Percentiles rank a stretch among this genome's conserved stretches.
These are phyloP conservation scores for Curvularia sp. DNA, from an alignment of 2,329 filamentous ascomycete species.

Conservation along the genomic window DNA sequence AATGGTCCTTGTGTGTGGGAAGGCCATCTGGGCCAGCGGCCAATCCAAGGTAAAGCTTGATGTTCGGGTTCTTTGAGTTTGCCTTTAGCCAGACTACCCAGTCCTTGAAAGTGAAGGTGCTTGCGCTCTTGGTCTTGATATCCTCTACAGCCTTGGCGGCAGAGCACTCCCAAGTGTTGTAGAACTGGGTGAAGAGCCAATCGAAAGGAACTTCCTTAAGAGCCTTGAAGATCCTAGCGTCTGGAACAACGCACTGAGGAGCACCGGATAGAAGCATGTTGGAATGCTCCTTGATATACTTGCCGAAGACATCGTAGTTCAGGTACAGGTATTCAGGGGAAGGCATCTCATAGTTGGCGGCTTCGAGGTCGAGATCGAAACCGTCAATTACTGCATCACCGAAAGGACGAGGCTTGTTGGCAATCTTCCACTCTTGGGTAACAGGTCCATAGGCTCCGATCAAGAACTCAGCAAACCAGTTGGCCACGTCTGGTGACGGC, in stretches of 20 bases:
- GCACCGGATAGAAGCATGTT: constrained; percentile 61
- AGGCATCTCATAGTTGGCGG: constrained; percentile 27
- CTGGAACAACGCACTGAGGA: constrained; percentile 61
- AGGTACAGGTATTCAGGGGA: constrained; percentile 37
- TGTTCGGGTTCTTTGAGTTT: constrained; percentile 50
- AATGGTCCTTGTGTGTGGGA: constrained; percentile 46
- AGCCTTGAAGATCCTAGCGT: constrained; percentile 55
- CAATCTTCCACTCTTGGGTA: constrained; percentile 39
- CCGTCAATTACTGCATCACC: constrained; percentile 58
- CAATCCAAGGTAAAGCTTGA: constrained; percentile 64
- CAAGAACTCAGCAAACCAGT: constrained; percentile 59
- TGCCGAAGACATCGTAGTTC: constrained; percentile 59
- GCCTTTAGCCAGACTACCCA: constrained; percentile 53
- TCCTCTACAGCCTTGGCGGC: constrained; percentile 52
- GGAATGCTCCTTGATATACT: constrained; percentile 53
- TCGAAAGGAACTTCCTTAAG: constrained; percentile 58
- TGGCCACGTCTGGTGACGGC: constrained; percentile 49
- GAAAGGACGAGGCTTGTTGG: constrained; percentile 56
- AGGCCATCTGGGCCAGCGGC: constrained; percentile 38
- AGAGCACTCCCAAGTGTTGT: constrained; percentile 62
- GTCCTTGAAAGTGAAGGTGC: constrained; percentile 56
- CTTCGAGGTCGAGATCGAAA: constrained; percentile 61
- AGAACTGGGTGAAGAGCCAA: constrained; percentile 64
- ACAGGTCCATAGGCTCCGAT: constrained; percentile 60
- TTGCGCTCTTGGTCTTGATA: constrained; percentile 31